These are phyloP conservation scores for Stereum hirsutum DNA, from an alignment of 1,284 basidiomycete genomes.

Conservation along the genomic window DNA sequence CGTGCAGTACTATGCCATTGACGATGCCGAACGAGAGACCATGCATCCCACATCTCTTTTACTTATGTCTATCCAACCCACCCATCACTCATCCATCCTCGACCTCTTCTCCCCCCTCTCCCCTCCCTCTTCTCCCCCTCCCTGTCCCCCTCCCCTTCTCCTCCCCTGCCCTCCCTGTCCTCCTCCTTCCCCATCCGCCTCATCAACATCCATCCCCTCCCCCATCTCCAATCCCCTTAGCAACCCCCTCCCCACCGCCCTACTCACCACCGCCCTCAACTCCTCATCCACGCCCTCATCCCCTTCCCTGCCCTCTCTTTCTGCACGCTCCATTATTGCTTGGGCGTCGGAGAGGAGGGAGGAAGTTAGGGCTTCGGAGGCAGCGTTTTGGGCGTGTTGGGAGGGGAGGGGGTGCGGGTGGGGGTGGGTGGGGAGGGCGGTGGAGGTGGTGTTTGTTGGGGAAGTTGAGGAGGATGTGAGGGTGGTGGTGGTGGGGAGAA, in stretches of 20 bases:
- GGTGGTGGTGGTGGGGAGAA: constrained; percentile 11
- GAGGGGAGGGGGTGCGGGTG: constrained; percentile 32
- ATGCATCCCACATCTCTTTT: no score
- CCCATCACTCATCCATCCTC: no score
- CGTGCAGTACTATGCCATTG: no score
- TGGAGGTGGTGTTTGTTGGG: constrained; percentile 9
- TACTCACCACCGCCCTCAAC: constrained; percentile 45
- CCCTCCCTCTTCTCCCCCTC: constrained; percentile 21
- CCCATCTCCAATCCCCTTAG: constrained; percentile 36
- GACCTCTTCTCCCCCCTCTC: constrained; percentile 19
- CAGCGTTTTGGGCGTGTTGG: constrained; percentile 59
- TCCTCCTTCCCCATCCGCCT: background rate
- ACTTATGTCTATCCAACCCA: no score
- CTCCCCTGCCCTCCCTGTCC: background rate
- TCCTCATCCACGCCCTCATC: constrained; percentile 51
- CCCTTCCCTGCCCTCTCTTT: constrained; percentile 52
- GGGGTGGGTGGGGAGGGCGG: background rate
- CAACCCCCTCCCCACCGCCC: constrained; percentile 54
- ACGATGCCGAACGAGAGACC: no score
- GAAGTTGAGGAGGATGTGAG: constrained; percentile 1
- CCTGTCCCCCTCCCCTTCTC: constrained; percentile 9
- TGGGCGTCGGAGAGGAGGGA: constrained; percentile 58
- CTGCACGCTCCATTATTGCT: constrained; percentile 56
- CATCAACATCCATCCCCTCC: background rate
- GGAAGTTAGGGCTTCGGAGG: constrained; percentile 62